These are phyloP conservation scores for Dimargaris cristalligena DNA, from an alignment of 192 early-diverging fungal genomes.

Conservation along the genomic window DNA sequence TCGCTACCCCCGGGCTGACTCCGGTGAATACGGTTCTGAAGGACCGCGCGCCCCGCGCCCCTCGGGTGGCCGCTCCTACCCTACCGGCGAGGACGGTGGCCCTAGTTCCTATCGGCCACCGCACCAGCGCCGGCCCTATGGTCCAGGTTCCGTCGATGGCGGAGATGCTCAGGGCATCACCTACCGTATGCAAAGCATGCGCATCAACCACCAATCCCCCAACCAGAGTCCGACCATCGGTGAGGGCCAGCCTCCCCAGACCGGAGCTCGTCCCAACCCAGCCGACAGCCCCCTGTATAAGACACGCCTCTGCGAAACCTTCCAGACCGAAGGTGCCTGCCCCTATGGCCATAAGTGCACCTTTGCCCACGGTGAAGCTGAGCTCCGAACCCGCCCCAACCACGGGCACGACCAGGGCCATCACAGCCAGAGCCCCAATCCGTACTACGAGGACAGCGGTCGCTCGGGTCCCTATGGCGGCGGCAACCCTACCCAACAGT, in stretches of 20 bases:
- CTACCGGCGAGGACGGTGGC: constrained; percentile 6
- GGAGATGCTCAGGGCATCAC: background rate
- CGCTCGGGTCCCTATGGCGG: background rate
- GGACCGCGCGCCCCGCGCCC: no score
- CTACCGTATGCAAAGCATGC: constrained; percentile 3
- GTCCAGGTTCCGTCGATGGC: constrained; percentile 11
- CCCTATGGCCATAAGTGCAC: constrained; percentile 54
- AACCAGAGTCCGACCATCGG: constrained; percentile 20
- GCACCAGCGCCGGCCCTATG: constrained; percentile 13
- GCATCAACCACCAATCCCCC: constrained; percentile 9
- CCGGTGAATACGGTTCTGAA: no score
- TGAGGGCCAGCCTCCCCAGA: background rate
- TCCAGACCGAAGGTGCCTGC: constrained; percentile 54
- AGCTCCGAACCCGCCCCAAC: constrained; percentile 39
- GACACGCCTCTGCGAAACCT: constrained; percentile 71
- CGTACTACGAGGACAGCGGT: background rate
- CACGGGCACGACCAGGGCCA: background rate
- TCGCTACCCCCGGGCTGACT: no score
- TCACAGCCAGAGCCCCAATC: background rate
- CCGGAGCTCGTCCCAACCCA: background rate
- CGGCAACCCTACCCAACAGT: background rate
- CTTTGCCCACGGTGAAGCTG: constrained; percentile 55
- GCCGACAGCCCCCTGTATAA: constrained; percentile 69
- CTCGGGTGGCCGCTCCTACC: no score
- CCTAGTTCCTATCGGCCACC: constrained; percentile 14